phyloP scores from a whole-genome alignment of 2,329 filamentous ascomycete species.

The Arthrobotrys musiformis region DNA sequence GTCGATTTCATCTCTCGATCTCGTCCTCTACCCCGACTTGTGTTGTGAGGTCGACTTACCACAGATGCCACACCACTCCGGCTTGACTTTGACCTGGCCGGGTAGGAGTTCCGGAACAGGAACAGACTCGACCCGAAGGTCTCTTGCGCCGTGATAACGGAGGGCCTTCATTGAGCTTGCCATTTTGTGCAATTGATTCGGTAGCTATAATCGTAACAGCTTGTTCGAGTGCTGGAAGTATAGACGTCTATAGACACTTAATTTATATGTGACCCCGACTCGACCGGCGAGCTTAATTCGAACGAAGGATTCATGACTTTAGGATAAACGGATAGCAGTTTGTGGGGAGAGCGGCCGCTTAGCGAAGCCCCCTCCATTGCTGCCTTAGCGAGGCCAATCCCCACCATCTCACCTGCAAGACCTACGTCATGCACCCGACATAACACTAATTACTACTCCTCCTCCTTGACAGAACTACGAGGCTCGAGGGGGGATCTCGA shows the following conservation, averaged over 20 bases:
- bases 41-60: constrained; percentile 25
- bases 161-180: constrained; percentile 42
- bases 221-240: neutral
- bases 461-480: neutral
- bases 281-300: neutral
- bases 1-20: no score
- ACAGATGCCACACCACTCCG: constrained; percentile 54
- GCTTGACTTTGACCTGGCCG: constrained; percentile 49
- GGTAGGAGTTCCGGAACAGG: constrained; percentile 42
- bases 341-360: constrained; percentile 7
- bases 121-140: constrained; percentile 37
- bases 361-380: neutral
- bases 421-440: constrained; percentile 42
- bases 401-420: constrained; percentile 23
- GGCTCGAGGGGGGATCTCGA: neutral
- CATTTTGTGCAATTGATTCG: constrained; percentile 8
- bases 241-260: neutral
- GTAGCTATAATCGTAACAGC: neutral
- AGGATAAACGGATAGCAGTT: neutral
- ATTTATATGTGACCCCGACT: neutral
- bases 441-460: no score
- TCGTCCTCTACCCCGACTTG: neutral
- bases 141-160: constrained; percentile 41
- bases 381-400: constrained; percentile 45
- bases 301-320: neutral